Evolutionary conservation across 345 rosid species (phyloP), one percentile per base, ranked within the genome.

Genomic region (Sonneratia caseolaris): DNA sequence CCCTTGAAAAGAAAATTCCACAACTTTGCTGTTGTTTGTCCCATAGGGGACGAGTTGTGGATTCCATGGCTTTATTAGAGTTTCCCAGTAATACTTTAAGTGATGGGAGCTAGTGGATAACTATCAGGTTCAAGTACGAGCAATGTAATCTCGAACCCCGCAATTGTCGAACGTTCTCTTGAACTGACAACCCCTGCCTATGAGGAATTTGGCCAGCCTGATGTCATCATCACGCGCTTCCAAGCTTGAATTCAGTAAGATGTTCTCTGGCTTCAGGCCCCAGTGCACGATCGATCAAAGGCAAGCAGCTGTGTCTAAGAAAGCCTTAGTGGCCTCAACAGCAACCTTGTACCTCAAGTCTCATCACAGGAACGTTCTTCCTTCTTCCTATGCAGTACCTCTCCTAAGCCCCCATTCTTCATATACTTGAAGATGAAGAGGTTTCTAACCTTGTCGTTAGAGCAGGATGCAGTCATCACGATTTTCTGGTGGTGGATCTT

Each of bases 151-250:
- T 89, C 87, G 72, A 88, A 85, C 2, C 95, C 90, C 0, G 95
- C 94, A 27, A 87, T 82, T 7, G 87, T 90, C 0, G 94, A 27
- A 89, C 94, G 87, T 89, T 72, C 91, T 85, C 79, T 87, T 83
- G 7, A 89, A 82, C 11, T 81, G 78, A 9, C 87, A 89, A 0
- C 85, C 79, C 32, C 84, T 85, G 16, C 69, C 68, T 0, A 36
- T n/a, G 68, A 89, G 56, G 84, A 89, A 89, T 71, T 89, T 89
- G 53, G 94, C 91, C 1, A 89, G 82, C 15, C 94, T 91, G 11
- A 89, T 87, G 66, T 89, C 91, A 0, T 91, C 94, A 1, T 85
- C 87, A 5, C 87, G 94, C 21, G 94, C 94, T 78, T 89, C 94
- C 1, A 85, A 84, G 75, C 80, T 85, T 1, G 91, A 89, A 71